Evolutionary conservation across 106 monocot genomes (phyloP).

Genomic region (Chionographis japonica): DNA sequence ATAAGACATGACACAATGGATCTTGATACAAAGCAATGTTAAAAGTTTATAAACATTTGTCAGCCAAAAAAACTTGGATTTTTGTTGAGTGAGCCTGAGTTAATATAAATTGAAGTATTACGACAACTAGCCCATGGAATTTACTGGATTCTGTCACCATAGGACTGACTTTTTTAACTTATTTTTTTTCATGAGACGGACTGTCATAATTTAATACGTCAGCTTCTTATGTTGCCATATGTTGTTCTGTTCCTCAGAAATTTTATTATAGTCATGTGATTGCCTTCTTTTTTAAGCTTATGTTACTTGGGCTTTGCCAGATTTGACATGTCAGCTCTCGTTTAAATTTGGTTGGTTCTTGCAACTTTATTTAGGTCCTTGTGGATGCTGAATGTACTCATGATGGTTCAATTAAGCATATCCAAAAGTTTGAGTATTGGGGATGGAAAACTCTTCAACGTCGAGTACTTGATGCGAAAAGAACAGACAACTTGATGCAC

Average conservation of each 20-base stretch:
- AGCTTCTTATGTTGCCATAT: background rate
- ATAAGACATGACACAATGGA: no score
- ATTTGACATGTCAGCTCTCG: background rate
- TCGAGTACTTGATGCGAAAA: conserved; percentile 75
- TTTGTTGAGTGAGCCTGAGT: no score
- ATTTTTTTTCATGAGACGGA: no score
- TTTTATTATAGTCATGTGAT: background rate
- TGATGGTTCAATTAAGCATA: conserved; percentile 96
- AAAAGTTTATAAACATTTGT: no score
- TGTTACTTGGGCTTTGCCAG: background rate
- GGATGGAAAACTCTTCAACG: conserved; percentile 88
- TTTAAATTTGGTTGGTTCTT: background rate
- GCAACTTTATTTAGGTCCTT: conserved; percentile 55
- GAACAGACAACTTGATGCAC: conserved; percentile 56
- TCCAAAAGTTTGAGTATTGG: conserved; percentile 94
- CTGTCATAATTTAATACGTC: no score
- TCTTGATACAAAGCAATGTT: no score
- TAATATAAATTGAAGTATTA: no score
- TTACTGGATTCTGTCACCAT: no score
- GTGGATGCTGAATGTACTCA: conserved; percentile 99
- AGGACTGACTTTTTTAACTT: no score
- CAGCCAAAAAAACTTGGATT: no score
- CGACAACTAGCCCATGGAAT: no score
- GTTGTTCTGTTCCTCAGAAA: background rate
- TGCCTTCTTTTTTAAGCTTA: background rate